Base-by-base conservation (phyloP, 192 early-diverging fungal species). In the Coemansia sp. region DNA sequence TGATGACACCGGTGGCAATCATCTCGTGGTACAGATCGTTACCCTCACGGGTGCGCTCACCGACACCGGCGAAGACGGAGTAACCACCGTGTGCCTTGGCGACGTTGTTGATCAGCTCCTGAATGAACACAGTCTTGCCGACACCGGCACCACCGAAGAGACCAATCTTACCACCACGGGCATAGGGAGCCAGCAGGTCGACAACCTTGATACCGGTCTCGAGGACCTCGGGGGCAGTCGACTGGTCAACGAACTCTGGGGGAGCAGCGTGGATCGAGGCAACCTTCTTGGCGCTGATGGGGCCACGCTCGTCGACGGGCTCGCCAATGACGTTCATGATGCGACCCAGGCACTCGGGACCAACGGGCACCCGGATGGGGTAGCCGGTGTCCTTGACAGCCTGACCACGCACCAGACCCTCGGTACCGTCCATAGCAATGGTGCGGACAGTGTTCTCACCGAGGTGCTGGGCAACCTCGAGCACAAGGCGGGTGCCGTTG, bases 21-120 rank as follows among this genome's bases (percentile, higher is more conserved):
- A 97, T 97, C 86, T 97, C 94, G 86, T 94, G 92, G 89, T 97
- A 97, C 82, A 97, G 86, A 85, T 97, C 94, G 86, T 97, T 97
- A 83, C 94, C 94, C 84, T 97, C 94, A 86, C 94, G 93, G 55
- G 94, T 97, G 82, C 94, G 94, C 84, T 97, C 94, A 69, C 94
- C 94, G 81, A 97, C 94, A 86, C 94, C 94, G 64, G 89, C 90
- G 84, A 97, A 97, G 55, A 97, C 91, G 49, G 94, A 97, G 90
- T 91, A 96, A 89, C 94, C 93, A 87, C 92, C 93, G 82, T 96
- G 93, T 43, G 87, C 93, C 85, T 97, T 97, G 87, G 94, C 94
- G 63, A 97, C 89, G 89, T 97, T 97, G 89, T 97, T 97, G 83
- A 95, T 97, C 67, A 97, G 86, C 84, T 97, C 94, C 80, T 93